Evolutionary conservation across 2,329 filamentous ascomycete genomes (phyloP), one percentile per base, ranked within the genome.

Genomic region (Bisporella sp.): DNA sequence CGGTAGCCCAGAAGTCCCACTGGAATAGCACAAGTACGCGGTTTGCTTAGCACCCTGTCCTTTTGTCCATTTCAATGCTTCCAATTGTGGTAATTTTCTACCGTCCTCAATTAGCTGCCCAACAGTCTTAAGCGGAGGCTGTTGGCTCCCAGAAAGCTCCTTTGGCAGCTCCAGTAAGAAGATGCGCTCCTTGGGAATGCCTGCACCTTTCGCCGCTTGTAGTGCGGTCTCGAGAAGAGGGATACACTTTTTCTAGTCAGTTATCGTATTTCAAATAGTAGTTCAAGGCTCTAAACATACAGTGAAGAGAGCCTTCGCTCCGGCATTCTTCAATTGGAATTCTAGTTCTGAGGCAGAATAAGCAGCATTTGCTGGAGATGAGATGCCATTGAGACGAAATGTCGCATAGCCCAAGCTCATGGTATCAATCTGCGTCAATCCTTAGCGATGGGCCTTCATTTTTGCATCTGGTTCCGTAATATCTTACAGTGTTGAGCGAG

Each of bases 291-390:
- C 62, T 62, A 91, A 7, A 42, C 53, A 45, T 52, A 92, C 88
- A 0, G 91, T 96, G 35, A 87, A 78, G 5, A 96, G 68, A 1
- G 78, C 85, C 62, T 82, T 87, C 32, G 88, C 87, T 1, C 79
- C 78, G 1, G 85, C 85, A 66, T 93, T 86, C 61, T 81, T 81
- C 51, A 96, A 76, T 70, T 96, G 91, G 62, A 87, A 89, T 6
- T 85, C 82, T 29, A 96, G 76, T 68, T 96, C 91, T 5, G 87
- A 79, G 28, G 79, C 79, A 0, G 87, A 95, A 69, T 95, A 96
- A 5, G 83, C 81, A 29, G 90, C 90, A 64, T 96, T 96, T 3
- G 89, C 90, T 0, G 91, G 89, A 21, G 84, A 87, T 11, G 87
- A 73, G 50, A 89, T 72, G 37, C 87, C 90, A n/a, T 82, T 82